Base-by-base conservation (phyloP, 768 basidiomycete species). In the Ramaria sp. region DNA sequence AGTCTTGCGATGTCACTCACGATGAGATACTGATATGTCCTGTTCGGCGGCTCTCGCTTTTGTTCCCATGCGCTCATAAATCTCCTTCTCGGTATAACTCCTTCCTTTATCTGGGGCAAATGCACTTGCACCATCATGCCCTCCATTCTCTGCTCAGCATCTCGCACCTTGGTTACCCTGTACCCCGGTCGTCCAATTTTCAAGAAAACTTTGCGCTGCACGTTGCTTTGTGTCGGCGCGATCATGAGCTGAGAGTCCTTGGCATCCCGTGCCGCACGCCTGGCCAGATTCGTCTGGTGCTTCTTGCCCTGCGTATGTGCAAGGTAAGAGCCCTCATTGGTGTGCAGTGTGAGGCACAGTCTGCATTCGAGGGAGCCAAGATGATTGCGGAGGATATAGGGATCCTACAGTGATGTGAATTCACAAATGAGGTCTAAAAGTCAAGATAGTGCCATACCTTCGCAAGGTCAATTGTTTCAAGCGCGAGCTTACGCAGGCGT, bases 261-360 rank as follows among this genome's bases (percentile, higher is more conserved):
- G 48, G 91, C 88, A 76, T 98, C 96, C 61, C 86, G 83, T n/a
- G 95, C 95, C 0, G 96, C 96, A 62, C 96, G 86, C 41, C 96
- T 82, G 13, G 96, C 96, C 52, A 99, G 83, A 68, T 98, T 98
- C 3, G 94, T 98, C 69, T 98, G 96, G 68, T 98, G 96, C 68
- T 98, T 99, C 75, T 98, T 99, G 20, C 96, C 96, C 74, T 98
- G 96, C 0, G 96, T 99, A 65, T 99, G 96, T 0, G 96, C 96
- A 49, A 99, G 86, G 69, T 98, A 97, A 13, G 94, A 96, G 19
- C 96, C 96, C 72, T 99, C 96, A 65, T 98, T 98, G n/a, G 95
- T 97, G 72, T 99, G 96, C 11, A 99, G 80, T 0, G 96, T 99
- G 48, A 99, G 74, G 70, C 96, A 98, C 30, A 99, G 80, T 65